A percentile compares a stretch with the other conserved stretches of the same genome.
Conservation (phyloP, 208 protist genomes). For the Porcisia hertigi region DNA sequence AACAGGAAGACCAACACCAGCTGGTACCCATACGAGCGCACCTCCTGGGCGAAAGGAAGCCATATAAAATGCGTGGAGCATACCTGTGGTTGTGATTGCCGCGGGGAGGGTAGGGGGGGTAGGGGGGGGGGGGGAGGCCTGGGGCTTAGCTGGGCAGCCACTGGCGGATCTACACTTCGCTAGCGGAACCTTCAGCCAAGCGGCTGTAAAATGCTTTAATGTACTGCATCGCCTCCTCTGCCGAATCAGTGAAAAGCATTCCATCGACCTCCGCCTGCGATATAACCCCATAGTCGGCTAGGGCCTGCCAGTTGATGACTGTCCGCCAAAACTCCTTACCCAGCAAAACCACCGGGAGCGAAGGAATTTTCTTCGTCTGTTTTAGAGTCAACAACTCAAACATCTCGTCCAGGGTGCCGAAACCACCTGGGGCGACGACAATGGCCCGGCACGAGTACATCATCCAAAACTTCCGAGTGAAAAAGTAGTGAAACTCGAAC, state of each 20-base stretch:
- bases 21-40: too few species aligned
- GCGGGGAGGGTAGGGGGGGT: not conserved
- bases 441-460: constrained; percentile 93
- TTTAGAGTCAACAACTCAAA: constrained; percentile 92
- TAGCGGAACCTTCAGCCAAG: constrained; percentile 1
- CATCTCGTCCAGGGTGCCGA: constrained; percentile 92
- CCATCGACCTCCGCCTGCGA: constrained; percentile 82
- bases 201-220: constrained; percentile 66
- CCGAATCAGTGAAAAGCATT: constrained; percentile 86
- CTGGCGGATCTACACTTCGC: not conserved
- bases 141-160: not conserved
- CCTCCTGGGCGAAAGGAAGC: too few species aligned
- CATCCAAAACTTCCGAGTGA: constrained; percentile 95
- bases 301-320: constrained; percentile 87
- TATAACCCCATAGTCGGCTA: constrained; percentile 88
- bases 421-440: constrained; percentile 89
- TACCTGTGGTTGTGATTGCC: not conserved
- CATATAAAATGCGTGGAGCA: not conserved
- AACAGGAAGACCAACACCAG: too few species aligned
- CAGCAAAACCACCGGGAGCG: constrained; percentile 88
- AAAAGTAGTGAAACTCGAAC: constrained; percentile 96
- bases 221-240: constrained; percentile 81
- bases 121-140: too few species aligned
- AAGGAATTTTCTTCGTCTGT: constrained; percentile 90
- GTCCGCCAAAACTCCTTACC: constrained; percentile 86